phyloP scores from a whole-genome alignment of 208 protist genomes.

The Tritrichomonas musculus region DNA sequence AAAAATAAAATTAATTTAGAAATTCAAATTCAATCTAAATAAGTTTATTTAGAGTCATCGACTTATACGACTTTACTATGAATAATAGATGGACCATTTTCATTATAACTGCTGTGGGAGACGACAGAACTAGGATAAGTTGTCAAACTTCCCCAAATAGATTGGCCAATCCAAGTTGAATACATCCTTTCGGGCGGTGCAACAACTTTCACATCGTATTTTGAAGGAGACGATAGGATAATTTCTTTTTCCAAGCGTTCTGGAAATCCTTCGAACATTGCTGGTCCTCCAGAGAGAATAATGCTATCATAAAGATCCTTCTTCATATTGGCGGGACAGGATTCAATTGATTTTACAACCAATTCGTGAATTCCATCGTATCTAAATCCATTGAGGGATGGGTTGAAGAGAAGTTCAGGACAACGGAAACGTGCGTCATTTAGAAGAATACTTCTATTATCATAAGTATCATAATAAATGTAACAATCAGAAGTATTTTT shows the following conservation, averaged over 20 bases:
- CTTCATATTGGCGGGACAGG: constrained; percentile 60
- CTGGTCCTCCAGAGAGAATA: constrained; percentile 54
- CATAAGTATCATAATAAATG: constrained; percentile 61
- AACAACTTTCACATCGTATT: constrained; percentile 55
- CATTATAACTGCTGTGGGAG: constrained; percentile 76
- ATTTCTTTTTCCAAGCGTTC: constrained; percentile 79
- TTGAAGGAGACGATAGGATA: constrained; percentile 46
- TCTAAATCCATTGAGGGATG: constrained; percentile 54
- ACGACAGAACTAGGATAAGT: constrained; percentile 87
- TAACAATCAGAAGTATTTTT: constrained; percentile 44
- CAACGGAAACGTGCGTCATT: constrained; percentile 56
- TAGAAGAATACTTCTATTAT: constrained; percentile 55
- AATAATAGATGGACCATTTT: constrained; percentile 67
- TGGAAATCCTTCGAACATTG: constrained; percentile 71
- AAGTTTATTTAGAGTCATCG: too few species aligned
- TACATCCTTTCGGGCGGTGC: constrained; percentile 65
- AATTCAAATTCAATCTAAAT: too few species aligned
- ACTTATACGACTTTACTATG: too few species aligned
- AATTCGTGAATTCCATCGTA: constrained; percentile 55
- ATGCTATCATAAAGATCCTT: constrained; percentile 58
- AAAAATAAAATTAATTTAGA: too few species aligned
- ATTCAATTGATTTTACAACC: constrained; percentile 57
- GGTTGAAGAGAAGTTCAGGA: constrained; percentile 72
- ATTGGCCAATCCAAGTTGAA: constrained; percentile 81
- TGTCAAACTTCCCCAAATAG: constrained; percentile 80